These are phyloP conservation scores for Tylopilus sp. DNA, from an alignment of 1,284 basidiomycete genomes.

Conservation along the genomic window DNA sequence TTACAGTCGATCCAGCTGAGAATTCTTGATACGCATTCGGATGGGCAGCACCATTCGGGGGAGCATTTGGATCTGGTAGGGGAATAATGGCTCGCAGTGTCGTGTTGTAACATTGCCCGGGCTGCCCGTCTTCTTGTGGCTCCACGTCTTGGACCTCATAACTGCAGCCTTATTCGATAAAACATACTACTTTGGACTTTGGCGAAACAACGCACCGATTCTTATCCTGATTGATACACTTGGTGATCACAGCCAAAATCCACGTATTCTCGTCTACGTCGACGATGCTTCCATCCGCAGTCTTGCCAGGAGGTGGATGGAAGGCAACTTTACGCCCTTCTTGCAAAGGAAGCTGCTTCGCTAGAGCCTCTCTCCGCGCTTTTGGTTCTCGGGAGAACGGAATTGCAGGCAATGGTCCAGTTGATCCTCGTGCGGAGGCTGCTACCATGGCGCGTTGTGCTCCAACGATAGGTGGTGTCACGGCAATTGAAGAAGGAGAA, in stretches of 20 bases:
- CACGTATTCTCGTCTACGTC: constrained; percentile 69
- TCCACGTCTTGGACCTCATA: constrained; percentile 81
- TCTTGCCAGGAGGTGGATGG: constrained; percentile 56
- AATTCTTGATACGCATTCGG: constrained; percentile 67
- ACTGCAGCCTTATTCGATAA: constrained; percentile 34
- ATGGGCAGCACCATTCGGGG: constrained; percentile 54
- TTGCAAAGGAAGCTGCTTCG: constrained; percentile 60
- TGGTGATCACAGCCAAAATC: constrained; percentile 73
- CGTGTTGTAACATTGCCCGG: constrained; percentile 66
- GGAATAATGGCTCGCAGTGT: constrained; percentile 68
- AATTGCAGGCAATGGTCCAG: constrained; percentile 48
- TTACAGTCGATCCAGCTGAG: constrained; percentile 62
- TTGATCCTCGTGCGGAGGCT: constrained; percentile 44
- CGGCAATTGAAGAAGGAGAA: constrained; percentile 42
- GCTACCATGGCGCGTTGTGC: constrained; percentile 47
- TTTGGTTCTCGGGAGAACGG: constrained; percentile 64
- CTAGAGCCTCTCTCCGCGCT: constrained; percentile 53
- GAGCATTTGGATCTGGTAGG: constrained; percentile 63
- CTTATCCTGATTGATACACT: constrained; percentile 64
- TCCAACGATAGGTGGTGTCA: constrained; percentile 34
- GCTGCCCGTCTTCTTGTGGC: constrained; percentile 68
- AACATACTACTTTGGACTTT: background rate
- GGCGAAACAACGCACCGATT: constrained; percentile 42
- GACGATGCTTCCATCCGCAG: constrained; percentile 38
- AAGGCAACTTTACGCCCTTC: constrained; percentile 74